Conservation (phyloP, 2,329 filamentous ascomycete genomes). For the Colletotrichum chrysophilum region DNA sequence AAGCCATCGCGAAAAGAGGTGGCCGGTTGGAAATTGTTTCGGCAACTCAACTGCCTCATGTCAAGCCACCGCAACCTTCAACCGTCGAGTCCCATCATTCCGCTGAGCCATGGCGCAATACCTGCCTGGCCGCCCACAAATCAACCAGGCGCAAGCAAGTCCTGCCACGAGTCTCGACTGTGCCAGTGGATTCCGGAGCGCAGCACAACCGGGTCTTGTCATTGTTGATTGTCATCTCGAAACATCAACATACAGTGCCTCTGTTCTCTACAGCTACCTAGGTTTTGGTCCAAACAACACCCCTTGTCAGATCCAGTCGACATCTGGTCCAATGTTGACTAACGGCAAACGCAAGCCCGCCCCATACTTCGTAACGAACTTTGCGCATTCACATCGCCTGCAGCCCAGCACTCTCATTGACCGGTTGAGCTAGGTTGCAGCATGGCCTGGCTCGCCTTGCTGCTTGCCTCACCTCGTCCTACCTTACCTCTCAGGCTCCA, state of each 20-base stretch:
- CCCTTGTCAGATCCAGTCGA: background rate
- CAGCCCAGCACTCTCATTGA: background rate
- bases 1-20: background rate
- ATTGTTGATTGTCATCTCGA: background rate
- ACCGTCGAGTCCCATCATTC: constrained; percentile 6
- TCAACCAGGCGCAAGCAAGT: background rate
- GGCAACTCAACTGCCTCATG: background rate
- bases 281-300: constrained; percentile 1
- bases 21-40: background rate
- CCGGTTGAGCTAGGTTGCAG: background rate
- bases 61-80: background rate
- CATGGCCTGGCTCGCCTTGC: background rate
- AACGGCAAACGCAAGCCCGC: constrained; percentile 19
- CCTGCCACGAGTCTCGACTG: background rate
- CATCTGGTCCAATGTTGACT: constrained; percentile 19
- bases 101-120: constrained; percentile 18
- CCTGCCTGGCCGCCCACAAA: background rate
- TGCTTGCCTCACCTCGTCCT: background rate
- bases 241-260: background rate
- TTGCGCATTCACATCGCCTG: constrained; percentile 6
- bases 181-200: background rate
- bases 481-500: background rate
- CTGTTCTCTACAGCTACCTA: background rate
- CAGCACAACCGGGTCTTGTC: background rate
- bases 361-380: constrained; percentile 18